Percentiles rank a stretch among this genome's conserved stretches.
Conservation (phyloP, 1,284 basidiomycete genomes). For the Kalmanozyma brasiliensis region DNA sequence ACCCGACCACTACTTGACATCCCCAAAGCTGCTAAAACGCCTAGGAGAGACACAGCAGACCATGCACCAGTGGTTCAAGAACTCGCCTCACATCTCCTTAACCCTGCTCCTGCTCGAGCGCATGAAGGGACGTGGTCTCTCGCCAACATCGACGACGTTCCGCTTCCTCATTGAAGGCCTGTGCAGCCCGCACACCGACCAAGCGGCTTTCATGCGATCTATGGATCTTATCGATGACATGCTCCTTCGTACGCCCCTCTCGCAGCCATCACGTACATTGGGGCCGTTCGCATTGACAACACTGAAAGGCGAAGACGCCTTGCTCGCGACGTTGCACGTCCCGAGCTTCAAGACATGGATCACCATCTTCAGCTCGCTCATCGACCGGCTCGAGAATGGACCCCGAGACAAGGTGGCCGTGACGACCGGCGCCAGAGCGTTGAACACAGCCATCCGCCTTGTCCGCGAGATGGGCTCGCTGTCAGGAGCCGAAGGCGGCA, state of each 20-base stretch:
- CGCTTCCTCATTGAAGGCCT: slow-evolving; percentile 40
- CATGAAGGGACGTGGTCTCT: slow-evolving; percentile 32
- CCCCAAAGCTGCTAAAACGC: slow-evolving; percentile 16
- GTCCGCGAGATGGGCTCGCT: slow-evolving; percentile 35
- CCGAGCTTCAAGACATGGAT: slow-evolving; percentile 26
- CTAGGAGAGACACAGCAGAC: slow-evolving; percentile 19
- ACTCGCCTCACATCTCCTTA: slow-evolving; percentile 31
- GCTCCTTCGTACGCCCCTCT: slow-evolving; percentile 11
- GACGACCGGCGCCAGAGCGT: slow-evolving; percentile 10
- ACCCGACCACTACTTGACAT: slow-evolving; percentile 13
- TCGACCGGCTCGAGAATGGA: slow-evolving; percentile 34
- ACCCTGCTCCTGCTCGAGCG: slow-evolving; percentile 46
- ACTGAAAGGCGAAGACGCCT: slow-evolving; percentile 6
- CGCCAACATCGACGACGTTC: slow-evolving; percentile 27
- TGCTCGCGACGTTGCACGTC: slow-evolving; percentile 8
- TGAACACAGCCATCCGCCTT: slow-evolving; percentile 21
- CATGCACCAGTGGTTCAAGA: slow-evolving; percentile 11
- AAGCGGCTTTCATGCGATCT: slow-evolving; percentile 32
- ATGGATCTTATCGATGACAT: slow-evolving; percentile 46
- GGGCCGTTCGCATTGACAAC: slow-evolving; percentile 22
- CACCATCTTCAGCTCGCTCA: slow-evolving; percentile 31
- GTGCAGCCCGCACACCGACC: slow-evolving; percentile 24
- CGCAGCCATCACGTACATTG: slow-evolving; percentile 12
- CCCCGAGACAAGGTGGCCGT: slow-evolving; percentile 9
- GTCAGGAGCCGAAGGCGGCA: slow-evolving; percentile 26